Base-by-base conservation (phyloP, 1,139 yeast genomes). In the Candida sp. region DNA sequence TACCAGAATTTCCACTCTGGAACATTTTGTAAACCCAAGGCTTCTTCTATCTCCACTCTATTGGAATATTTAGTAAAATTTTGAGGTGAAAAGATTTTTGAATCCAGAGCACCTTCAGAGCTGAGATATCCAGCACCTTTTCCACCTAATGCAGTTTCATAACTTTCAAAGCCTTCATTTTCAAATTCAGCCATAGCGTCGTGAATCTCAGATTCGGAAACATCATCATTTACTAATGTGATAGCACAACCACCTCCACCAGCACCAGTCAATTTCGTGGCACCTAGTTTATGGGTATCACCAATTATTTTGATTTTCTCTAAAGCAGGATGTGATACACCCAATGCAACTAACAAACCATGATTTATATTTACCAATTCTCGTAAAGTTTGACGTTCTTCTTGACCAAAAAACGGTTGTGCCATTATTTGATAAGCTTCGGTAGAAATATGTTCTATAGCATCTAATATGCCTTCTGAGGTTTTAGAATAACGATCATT, bases 211-310 rank as follows among this genome's bases (percentile, higher is more conserved):
- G 49, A 56, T 36, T 61, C 68, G 1, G 62, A 58, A 3, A 68
- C 70, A 8, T 71, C 73, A 41, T 79, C 84, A 41, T 80, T 72
- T 9, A 91, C 73, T 42, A 93, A 68, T 0, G 98, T 93, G 45
- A 95, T 85, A 19, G 97, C 96, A 69, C 99, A 93, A 1, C 99
- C 99, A 38, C 99, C 99, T 19, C 99, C 99, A 22, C 99, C 99
- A 0, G 99, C 99, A 36, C 99, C 99, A 0, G 99, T 93, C 47
- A 93, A 75, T 63, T 93, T 93, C 1, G 99, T 91, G 47, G 87
- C 83, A 5, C 99, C 99, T 32, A 93, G 65, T 2, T 69, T 59
- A 44, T 79, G 58, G 38, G 70, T 73, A 55, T 86, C 91, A 22
- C 87, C 77, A 19, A 82, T 69, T 22, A 79, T 67, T 53, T 82